Percentiles rank a stretch among this genome's conserved stretches.
Evolutionary conservation across 495 filamentous ascomycete genomes (phyloP).

Genomic region (Penicillium dipodomyicola): DNA sequence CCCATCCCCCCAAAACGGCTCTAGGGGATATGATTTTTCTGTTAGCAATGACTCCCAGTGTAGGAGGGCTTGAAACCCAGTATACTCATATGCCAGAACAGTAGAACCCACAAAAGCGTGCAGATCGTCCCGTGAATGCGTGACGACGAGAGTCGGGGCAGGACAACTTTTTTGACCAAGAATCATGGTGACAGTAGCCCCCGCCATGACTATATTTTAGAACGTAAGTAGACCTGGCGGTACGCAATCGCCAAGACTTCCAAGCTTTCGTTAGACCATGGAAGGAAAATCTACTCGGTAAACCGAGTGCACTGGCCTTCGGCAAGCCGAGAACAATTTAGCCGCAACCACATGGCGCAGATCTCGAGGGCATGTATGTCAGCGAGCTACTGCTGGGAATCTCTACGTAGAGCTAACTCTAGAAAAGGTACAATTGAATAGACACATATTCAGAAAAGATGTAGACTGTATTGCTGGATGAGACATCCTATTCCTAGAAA

Average conservation of each 20-base stretch:
- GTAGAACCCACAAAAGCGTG: background rate
- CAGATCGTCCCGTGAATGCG: background rate
- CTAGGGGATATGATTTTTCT: background rate
- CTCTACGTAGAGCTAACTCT: background rate
- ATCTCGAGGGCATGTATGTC: background rate
- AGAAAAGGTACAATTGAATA: background rate
- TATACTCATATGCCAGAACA: background rate
- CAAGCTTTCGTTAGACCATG: background rate
- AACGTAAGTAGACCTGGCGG: background rate
- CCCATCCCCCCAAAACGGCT: background rate
- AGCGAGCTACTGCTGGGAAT: too few relatives aligned
- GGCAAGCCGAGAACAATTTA: slow-evolving; percentile 1
- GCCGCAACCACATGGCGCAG: background rate
- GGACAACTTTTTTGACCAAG: background rate
- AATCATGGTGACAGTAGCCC: background rate
- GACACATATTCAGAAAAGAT: background rate
- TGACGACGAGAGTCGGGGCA: background rate
- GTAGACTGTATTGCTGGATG: background rate
- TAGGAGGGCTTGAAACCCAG: background rate
- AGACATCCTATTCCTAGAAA: background rate
- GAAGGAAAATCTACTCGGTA: background rate
- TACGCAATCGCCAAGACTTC: background rate
- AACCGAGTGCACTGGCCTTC: background rate
- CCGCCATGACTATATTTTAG: background rate
- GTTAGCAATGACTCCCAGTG: background rate